phyloP scores from a whole-genome alignment of 2,329 filamentous ascomycete genomes.

The Diplodia corticola region DNA sequence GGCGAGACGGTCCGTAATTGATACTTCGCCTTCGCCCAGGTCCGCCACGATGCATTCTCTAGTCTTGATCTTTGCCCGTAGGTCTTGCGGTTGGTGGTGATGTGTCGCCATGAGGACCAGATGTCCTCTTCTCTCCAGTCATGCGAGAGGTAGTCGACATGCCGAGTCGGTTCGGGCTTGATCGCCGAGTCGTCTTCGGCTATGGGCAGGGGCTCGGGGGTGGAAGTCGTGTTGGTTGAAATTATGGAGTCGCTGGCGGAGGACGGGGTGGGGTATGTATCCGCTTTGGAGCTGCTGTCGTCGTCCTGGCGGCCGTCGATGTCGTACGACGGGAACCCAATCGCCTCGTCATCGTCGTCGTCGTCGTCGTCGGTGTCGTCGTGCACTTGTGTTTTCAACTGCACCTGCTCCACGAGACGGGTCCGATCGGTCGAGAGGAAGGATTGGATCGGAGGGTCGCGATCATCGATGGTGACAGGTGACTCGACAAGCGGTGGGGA shows the following conservation, averaged over 20 bases:
- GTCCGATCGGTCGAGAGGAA: constrained; percentile 62
- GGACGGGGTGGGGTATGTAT: constrained; percentile 54
- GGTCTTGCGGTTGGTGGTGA: constrained; percentile 74
- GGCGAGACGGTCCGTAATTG: constrained; percentile 84
- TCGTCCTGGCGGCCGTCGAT: constrained; percentile 27
- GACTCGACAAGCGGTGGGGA: constrained; percentile 4
- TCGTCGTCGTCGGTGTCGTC: constrained; percentile 31
- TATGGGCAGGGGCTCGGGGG: constrained; percentile 55
- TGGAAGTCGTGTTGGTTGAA: constrained; percentile 48
- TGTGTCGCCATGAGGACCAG: constrained; percentile 95
- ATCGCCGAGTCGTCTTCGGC: constrained; percentile 80
- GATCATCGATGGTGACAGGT: constrained; percentile 33
- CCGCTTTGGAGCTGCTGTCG: constrained; percentile 26
- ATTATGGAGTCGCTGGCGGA: constrained; percentile 52
- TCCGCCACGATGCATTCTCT: constrained; percentile 96
- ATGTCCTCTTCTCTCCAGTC: constrained; percentile 95
- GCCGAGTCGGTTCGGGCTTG: constrained; percentile 72
- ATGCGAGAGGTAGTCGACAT: constrained; percentile 95
- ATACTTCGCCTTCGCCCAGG: constrained; percentile 92
- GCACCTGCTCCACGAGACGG: constrained; percentile 57
- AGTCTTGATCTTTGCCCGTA: constrained; percentile 80
- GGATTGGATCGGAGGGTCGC: constrained; percentile 57
- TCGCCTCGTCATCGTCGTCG: constrained; percentile 44
- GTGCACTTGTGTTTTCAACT: constrained; percentile 25
- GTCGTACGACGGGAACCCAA: constrained; percentile 50